phyloP scores from a whole-genome alignment of 257 asterid genomes.

The Jacaranda mimosifolia region DNA sequence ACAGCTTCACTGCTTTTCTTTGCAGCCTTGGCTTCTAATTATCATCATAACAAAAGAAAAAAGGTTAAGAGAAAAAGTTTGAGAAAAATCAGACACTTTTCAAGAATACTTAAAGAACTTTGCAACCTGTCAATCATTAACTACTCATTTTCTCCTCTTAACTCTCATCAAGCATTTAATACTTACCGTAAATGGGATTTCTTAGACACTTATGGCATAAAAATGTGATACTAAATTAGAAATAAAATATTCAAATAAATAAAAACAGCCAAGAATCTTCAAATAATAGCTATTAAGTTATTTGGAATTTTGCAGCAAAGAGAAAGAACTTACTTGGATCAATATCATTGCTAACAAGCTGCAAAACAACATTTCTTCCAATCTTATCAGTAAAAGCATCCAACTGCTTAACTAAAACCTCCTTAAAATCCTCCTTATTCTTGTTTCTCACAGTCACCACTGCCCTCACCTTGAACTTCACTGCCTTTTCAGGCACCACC shows the following conservation, averaged over 20 bases:
- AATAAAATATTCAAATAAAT: not conserved
- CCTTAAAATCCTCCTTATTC: slow-evolving; percentile 78
- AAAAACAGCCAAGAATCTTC: not conserved
- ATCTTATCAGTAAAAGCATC: slow-evolving; percentile 82
- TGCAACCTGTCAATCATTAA: not conserved
- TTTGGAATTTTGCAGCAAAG: not conserved
- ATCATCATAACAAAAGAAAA: not conserved
- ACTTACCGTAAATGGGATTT: not conserved
- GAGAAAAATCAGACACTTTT: not conserved
- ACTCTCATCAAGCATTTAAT: not conserved
- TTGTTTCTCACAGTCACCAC: slow-evolving; percentile 85
- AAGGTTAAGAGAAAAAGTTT: not conserved
- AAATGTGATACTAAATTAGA: not conserved
- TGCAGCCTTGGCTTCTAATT: slow-evolving; percentile 68
- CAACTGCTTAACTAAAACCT: slow-evolving; percentile 66
- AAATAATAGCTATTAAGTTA: not conserved
- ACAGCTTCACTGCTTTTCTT: slow-evolving; percentile 74
- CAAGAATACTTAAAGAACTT: not conserved
- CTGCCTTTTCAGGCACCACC: slow-evolving; percentile 74
- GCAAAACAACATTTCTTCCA: slow-evolving; percentile 81
- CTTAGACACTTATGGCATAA: not conserved
- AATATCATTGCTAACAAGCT: slow-evolving; percentile 77
- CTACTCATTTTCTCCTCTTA: not conserved
- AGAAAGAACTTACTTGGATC: slow-evolving; percentile 73
- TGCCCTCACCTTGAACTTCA: slow-evolving; percentile 81